Conservation (phyloP, 1,139 yeast species). For the Zygoascus sp. region DNA sequence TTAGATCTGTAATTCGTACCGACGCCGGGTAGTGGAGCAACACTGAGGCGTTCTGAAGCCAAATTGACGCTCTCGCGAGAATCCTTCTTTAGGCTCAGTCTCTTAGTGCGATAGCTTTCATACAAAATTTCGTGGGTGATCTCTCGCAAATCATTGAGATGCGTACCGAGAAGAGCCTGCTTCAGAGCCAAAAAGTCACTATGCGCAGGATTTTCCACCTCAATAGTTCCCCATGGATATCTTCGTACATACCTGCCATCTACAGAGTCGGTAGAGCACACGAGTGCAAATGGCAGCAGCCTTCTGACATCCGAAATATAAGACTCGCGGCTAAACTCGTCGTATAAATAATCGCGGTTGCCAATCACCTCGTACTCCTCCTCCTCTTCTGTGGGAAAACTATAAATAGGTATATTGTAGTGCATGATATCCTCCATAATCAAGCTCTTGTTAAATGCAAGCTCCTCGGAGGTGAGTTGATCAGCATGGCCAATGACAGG, state of each 20-base stretch:
- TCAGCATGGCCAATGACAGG: constrained; percentile 87
- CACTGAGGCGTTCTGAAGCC: no score
- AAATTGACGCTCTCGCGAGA: constrained; percentile 14
- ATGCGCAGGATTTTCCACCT: constrained; percentile 74
- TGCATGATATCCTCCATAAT: constrained; percentile 70
- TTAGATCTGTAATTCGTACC: neutral
- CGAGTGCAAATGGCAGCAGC: constrained; percentile 78
- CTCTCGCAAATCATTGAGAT: constrained; percentile 84
- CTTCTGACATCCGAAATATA: constrained; percentile 70
- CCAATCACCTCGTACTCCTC: constrained; percentile 40
- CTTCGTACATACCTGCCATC: constrained; percentile 68
- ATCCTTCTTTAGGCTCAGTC: constrained; percentile 46
- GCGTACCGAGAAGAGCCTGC: constrained; percentile 76
- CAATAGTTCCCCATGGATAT: constrained; percentile 89
- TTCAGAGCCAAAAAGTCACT: constrained; percentile 76
- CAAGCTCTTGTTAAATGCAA: constrained; percentile 58
- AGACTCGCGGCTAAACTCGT: neutral
- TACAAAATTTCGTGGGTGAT: constrained; percentile 86
- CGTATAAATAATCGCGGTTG: neutral
- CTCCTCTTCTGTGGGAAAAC: constrained; percentile 71
- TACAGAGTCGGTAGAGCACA: constrained; percentile 64
- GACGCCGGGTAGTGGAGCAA: no score
- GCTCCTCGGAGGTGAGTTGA: constrained; percentile 71
- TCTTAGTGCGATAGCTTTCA: constrained; percentile 87
- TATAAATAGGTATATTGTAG: constrained; percentile 75